phyloP scores from a whole-genome alignment of 208 protist genomes.

The Acanthamoeba sp. region DNA sequence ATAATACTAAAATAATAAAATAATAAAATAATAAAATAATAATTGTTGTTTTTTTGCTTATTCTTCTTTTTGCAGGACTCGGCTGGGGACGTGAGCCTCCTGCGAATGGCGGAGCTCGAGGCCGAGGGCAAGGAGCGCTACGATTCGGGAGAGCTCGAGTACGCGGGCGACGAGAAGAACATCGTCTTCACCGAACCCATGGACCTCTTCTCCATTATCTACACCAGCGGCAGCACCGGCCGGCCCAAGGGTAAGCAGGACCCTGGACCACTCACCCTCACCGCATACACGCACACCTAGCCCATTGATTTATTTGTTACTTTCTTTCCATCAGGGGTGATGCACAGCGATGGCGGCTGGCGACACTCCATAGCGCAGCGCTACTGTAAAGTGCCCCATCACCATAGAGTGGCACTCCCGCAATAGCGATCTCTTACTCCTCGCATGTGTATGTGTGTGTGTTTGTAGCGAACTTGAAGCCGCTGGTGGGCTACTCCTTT shows the following conservation, averaged over 20 bases:
- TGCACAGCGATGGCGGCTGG: slow-evolving; percentile 35
- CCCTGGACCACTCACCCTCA: not conserved
- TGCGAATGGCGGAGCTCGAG: slow-evolving; percentile 1
- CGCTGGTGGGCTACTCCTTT: slow-evolving; percentile 5
- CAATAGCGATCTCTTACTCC: too few relatives aligned
- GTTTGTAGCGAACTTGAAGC: not conserved
- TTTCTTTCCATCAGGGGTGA: not conserved
- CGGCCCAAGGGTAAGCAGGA: slow-evolving; percentile 52
- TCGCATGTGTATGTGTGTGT: too few relatives aligned
- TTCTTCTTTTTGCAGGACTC: not conserved
- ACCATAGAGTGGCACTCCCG: too few relatives aligned
- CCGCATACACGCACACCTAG: not conserved
- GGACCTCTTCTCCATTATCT: slow-evolving; percentile 73
- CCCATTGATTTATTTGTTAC: too few relatives aligned
- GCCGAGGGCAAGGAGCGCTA: slow-evolving; percentile 6
- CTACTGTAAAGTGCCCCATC: not conserved
- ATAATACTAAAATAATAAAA: not conserved
- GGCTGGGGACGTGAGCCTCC: not conserved
- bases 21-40: not conserved
- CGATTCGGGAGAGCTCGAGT: not conserved
- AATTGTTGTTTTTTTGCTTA: not conserved
- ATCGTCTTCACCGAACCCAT: slow-evolving; percentile 61
- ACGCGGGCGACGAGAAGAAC: not conserved
- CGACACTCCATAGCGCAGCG: not conserved
- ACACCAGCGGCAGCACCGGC: slow-evolving; percentile 78